Base-by-base conservation (phyloP, 257 asterid species). In the Eustoma russellianum region DNA sequence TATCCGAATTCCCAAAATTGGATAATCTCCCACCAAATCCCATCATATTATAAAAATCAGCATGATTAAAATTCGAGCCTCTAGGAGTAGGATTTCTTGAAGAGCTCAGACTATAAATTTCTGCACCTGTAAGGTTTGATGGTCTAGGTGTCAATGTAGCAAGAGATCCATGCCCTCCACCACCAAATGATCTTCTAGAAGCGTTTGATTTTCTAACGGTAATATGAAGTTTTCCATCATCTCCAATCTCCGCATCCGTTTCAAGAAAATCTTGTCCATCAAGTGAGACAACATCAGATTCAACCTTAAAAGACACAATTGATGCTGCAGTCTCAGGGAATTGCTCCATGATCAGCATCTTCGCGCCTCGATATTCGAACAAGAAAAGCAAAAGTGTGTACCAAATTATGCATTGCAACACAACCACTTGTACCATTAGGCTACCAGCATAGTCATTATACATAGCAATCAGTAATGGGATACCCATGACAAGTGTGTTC, bases 221-320 rank as follows among this genome's bases (percentile, higher is more conserved):
- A 5, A 90, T 96, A 41, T 90, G 98, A 5, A 90, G 91, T 50
- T 86, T 90, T 0, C 98, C 98, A 34, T 90, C 98, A 1, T 82
- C 65, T 0, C 96, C 98, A 16, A 91, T 76, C 38, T 82, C 86
- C 0, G 96, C 95, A 33, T 91, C 98, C 0, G 96, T 86, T 50
- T 91, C 96, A 3, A 91, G 87, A 47, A 87, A 91, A 67, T 91
- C 98, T 59, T 91, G 96, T 0, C 95, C 98, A 52, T 91, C 98
- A 0, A 91, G 56, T 0, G 98, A 91, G 17, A 91, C 91, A 24
- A 91, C 98, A 55, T 91, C 98, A 51, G 98, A 87, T 10, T 85
- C 95, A 2, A 87, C 98, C 38, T 91, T 91, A 45, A 91, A 87
- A 5, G 94, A 82, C 5, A 87, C 95, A 3, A 91, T 91, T 0